Base-by-base conservation (phyloP, 345 rosid genomes). In the Eucalyptus erythrocorys region DNA sequence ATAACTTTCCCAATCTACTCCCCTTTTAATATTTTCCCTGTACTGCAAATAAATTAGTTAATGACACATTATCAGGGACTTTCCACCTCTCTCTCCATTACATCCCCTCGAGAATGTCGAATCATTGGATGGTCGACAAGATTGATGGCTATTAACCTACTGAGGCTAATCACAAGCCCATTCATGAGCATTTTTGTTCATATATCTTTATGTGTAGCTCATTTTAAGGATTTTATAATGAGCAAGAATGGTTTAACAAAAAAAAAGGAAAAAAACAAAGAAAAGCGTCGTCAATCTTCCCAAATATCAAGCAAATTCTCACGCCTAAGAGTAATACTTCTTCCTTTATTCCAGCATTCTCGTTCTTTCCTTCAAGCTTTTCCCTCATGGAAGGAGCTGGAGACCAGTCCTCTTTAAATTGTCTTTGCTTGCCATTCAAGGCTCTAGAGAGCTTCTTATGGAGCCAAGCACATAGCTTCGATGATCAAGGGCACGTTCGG, bases 361-460 rank as follows among this genome's bases (percentile, higher is more conserved):
- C 57, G 45, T 84, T 84, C 79, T 87, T 88, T 79, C 34, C 85
- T 55, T 66, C 87, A 79, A 57, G 37, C 86, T 80, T 49, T 47
- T 51, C 85, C 84, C 40, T 57, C 87, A 89, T 94, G 95, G 94
- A 93, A 89, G 87, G 87, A 87, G 90, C 48, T 61, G 90, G 89
- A 26, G 55, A 86, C 30, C 88, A 86, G 50, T 84, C 90, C 11
- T 64, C 89, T 5, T 13, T n/a, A 26, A 90, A 88, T 66, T 92
- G 88, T 37, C 92, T 95, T 51, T 89, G 90, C 61, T 95, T 95
- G 7, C 99, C 97, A 43, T 88, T 96, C 89, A 95, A 99, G n/a
- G 98, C 99, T 86, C 93, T 94, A 30, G 99, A 96, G 37, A 94
- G 97, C 89, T 97, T 96, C 88, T 88, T 96, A 87, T 92, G 92